These are phyloP conservation scores for Fusarium scirpi DNA, from an alignment of 2,329 filamentous ascomycete genomes.

Conservation along the genomic window DNA sequence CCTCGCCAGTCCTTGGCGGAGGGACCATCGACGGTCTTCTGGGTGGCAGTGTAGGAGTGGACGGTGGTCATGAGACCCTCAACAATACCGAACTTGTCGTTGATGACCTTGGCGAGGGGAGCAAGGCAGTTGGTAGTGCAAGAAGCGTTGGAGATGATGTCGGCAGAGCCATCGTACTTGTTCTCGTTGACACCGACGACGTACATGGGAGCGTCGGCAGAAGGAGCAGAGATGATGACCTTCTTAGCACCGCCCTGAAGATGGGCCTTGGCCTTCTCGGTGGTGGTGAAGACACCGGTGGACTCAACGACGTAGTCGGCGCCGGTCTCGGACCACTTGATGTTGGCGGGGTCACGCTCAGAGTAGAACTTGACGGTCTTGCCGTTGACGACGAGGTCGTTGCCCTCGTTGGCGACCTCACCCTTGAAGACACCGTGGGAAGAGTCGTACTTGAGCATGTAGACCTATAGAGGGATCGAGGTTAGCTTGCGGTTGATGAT, in stretches of 20 bases:
- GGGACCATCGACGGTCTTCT: slow-evolving; percentile 99
- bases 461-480: slow-evolving; percentile 71
- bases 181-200: slow-evolving; percentile 99
- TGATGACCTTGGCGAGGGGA: slow-evolving; percentile 98
- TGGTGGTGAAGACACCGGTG: slow-evolving; percentile 99
- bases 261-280: slow-evolving; percentile 92
- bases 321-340: slow-evolving; percentile 89
- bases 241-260: slow-evolving; percentile 98
- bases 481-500: slow-evolving; percentile 24
- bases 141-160: slow-evolving; percentile 98
- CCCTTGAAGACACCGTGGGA: slow-evolving; percentile 98
- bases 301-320: slow-evolving; percentile 97
- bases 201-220: slow-evolving; percentile 98
- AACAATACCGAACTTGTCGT: slow-evolving; percentile 97
- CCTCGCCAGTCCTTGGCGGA: slow-evolving; percentile 99
- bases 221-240: slow-evolving; percentile 93
- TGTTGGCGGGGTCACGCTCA: slow-evolving; percentile 88
- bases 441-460: slow-evolving; percentile 99
- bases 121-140: slow-evolving; percentile 99
- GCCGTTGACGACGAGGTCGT: slow-evolving; percentile 88
- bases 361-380: slow-evolving; percentile 95
- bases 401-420: slow-evolving; percentile 77
- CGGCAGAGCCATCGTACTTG: slow-evolving; percentile 88
- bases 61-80: slow-evolving; percentile 99
- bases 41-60: slow-evolving; percentile 99